These are phyloP conservation scores for Pseudonectria foliicola DNA, from an alignment of 2,329 filamentous ascomycete genomes.

Conservation along the genomic window DNA sequence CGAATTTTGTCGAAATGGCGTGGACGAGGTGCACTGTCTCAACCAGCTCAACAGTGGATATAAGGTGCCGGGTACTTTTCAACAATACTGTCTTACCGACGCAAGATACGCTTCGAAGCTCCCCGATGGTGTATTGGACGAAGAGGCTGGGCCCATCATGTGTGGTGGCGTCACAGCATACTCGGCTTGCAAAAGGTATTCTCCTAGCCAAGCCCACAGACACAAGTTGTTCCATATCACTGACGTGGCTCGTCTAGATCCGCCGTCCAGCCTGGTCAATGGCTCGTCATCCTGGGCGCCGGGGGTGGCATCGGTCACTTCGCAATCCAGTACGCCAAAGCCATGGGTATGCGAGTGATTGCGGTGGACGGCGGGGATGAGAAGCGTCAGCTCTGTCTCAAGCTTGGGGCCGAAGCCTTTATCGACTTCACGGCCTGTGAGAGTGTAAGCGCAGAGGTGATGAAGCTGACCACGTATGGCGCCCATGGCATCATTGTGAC, in stretches of 20 bases:
- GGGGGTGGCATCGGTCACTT: conserved; percentile 71
- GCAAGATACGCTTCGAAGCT: conserved; percentile 73
- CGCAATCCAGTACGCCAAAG: conserved; percentile 76
- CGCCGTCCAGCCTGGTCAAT: conserved; percentile 62
- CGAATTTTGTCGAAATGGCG: conserved; percentile 63
- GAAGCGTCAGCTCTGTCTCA: conserved; percentile 62
- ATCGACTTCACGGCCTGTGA: conserved; percentile 71
- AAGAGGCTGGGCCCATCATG: conserved; percentile 68
- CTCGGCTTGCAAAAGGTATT: conserved; percentile 67
- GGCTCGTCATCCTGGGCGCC: conserved; percentile 75
- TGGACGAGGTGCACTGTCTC: conserved; percentile 73
- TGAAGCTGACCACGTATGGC: conserved; percentile 65
- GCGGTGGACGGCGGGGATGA: conserved; percentile 75
- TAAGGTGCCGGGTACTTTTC: conserved; percentile 82
- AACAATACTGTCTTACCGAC: conserved; percentile 80
- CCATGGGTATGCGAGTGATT: conserved; percentile 73
- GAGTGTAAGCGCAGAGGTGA: conserved; percentile 70
- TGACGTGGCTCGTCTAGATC: conserved; percentile 30
- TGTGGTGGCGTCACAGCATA: conserved; percentile 80
- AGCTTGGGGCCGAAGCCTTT: conserved; percentile 63
- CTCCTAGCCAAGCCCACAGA: too few relatives aligned
- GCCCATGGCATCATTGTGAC: conserved; percentile 81
- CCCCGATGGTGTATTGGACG: conserved; percentile 63
- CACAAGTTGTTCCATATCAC: too few relatives aligned
- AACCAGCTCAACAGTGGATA: conserved; percentile 72